These are phyloP conservation scores for Moricandia moricandioides DNA, from an alignment of 345 rosid species.

Conservation along the genomic window DNA sequence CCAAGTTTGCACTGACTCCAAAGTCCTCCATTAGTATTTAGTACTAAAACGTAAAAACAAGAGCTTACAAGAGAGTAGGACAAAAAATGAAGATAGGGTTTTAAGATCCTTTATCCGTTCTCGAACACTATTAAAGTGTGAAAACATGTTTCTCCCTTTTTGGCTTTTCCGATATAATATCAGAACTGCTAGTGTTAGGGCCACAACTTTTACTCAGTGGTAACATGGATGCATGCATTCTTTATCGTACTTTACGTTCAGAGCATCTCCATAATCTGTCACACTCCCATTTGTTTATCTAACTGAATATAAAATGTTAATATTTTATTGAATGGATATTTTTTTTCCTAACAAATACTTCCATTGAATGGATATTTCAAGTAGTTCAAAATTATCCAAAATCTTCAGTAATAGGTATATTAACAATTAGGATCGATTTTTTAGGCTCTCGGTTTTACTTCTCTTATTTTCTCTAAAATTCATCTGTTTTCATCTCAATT, in stretches of 20 bases:
- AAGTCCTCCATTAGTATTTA: background rate
- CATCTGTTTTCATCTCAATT: background rate
- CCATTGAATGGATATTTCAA: too few relatives aligned
- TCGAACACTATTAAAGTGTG: slow-evolving; percentile 37
- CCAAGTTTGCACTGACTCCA: background rate
- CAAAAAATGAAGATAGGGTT: slow-evolving; percentile 45
- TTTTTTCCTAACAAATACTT: too few relatives aligned
- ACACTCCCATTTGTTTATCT: background rate
- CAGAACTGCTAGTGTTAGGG: background rate
- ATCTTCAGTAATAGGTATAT: too few relatives aligned
- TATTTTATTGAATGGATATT: too few relatives aligned
- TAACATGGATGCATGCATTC: slow-evolving; percentile 38
- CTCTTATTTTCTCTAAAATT: background rate
- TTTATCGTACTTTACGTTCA: background rate
- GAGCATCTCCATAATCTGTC: background rate
- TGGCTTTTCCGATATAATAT: background rate
- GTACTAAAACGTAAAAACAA: too few relatives aligned
- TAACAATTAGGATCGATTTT: too few relatives aligned
- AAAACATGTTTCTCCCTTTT: background rate
- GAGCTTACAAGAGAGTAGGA: too few relatives aligned
- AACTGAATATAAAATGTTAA: too few relatives aligned
- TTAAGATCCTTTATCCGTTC: slow-evolving; percentile 63
- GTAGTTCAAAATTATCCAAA: too few relatives aligned
- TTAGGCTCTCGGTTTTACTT: too few relatives aligned
- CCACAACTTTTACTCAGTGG: background rate